Conservation (phyloP, 331 rosid genomes). For the Quercus tomentella region DNA sequence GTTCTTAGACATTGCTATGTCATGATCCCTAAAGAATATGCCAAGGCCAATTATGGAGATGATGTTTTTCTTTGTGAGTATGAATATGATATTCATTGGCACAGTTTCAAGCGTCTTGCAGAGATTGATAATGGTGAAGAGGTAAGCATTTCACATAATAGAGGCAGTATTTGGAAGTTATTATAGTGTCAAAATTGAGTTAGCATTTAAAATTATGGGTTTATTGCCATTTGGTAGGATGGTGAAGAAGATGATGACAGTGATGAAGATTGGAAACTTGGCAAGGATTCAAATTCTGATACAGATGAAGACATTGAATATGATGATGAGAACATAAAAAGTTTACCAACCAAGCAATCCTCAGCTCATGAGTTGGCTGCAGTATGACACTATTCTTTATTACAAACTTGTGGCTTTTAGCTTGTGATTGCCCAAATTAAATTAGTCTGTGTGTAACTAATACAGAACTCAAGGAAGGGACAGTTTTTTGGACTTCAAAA, state of each 20-base stretch:
- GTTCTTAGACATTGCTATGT: slow-evolving; percentile 76
- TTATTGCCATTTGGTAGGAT: slow-evolving; percentile 44
- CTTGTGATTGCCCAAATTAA: slow-evolving; percentile 21
- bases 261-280: slow-evolving; percentile 73
- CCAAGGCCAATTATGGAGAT: slow-evolving; percentile 73
- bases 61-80: slow-evolving; percentile 85
- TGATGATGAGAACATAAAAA: slow-evolving; percentile 54
- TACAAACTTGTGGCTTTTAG: slow-evolving; percentile 14
- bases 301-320: slow-evolving; percentile 65
- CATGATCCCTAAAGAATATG: slow-evolving; percentile 70
- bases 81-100: slow-evolving; percentile 87
- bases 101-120: slow-evolving; percentile 83
- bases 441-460: slow-evolving; percentile 15
- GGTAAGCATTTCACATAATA: slow-evolving; percentile 37
- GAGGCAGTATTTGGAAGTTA: slow-evolving; percentile 4
- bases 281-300: slow-evolving; percentile 56
- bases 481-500: slow-evolving; percentile 81
- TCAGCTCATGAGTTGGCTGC: slow-evolving; percentile 64
- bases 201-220: slow-evolving; percentile 2
- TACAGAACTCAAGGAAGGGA: slow-evolving; percentile 76
- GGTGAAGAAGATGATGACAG: slow-evolving; percentile 52
- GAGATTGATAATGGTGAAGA: slow-evolving; percentile 59
- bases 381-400: slow-evolving; percentile 45
- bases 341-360: slow-evolving; percentile 32
- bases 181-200: not conserved